Evolutionary conservation across 345 rosid genomes (phyloP).

Genomic region (Aquilaria sinensis): DNA sequence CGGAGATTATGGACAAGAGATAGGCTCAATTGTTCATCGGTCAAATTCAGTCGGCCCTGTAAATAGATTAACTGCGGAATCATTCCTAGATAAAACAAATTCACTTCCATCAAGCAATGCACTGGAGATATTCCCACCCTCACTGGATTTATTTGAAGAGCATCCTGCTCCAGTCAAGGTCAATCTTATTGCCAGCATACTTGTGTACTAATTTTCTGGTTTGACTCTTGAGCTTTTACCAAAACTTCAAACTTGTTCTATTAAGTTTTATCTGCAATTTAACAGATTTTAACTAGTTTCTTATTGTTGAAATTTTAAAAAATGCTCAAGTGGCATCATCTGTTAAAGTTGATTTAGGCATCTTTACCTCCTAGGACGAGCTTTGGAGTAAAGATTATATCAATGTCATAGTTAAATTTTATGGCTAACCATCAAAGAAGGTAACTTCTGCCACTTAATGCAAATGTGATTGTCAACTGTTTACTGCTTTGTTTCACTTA

Average conservation of each 20-base stretch:
- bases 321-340: too few species aligned
- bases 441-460: constrained; percentile 1
- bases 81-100: constrained; percentile 27
- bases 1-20: constrained; percentile 15
- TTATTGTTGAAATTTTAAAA: too few species aligned
- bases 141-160: constrained; percentile 27
- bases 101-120: constrained; percentile 18
- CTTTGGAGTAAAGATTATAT: constrained; percentile 1
- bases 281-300: too few species aligned
- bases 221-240: neutral
- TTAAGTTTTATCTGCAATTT: too few species aligned
- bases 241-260: too few species aligned
- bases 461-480: neutral
- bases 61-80: constrained; percentile 11
- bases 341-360: neutral
- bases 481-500: neutral
- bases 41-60: constrained; percentile 14
- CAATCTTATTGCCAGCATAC: constrained; percentile 14
- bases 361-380: neutral
- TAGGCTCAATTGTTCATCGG: constrained; percentile 23
- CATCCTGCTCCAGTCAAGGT: constrained; percentile 46
- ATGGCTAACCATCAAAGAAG: too few species aligned
- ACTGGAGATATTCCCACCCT: constrained; percentile 21
- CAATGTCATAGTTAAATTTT: neutral
- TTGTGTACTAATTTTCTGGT: constrained; percentile 5